A percentile compares a stretch with the other conserved stretches of the same genome.
phyloP scores from a whole-genome alignment of 1,284 basidiomycete genomes.

The Sporisorium sorghi region DNA sequence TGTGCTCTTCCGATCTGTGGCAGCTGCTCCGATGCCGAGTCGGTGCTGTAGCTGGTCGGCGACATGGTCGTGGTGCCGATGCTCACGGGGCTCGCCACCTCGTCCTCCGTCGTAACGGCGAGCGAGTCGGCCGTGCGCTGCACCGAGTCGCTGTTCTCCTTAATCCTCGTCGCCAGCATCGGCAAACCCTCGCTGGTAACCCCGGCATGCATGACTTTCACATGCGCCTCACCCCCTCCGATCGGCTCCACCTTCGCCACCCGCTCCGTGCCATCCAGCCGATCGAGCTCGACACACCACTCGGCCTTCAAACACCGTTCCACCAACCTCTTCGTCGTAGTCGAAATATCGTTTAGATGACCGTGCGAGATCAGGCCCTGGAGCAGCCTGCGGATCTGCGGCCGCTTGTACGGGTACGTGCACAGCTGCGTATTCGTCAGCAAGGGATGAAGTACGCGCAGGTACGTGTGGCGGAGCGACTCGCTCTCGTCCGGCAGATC shows the following conservation, averaged over 20 bases:
- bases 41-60: slow-evolving; percentile 5
- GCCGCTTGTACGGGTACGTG: slow-evolving; percentile 85
- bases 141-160: slow-evolving; percentile 22
- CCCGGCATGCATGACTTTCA: slow-evolving; percentile 41
- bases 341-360: slow-evolving; percentile 76
- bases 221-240: slow-evolving; percentile 45
- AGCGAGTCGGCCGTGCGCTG: slow-evolving; percentile 27
- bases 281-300: slow-evolving; percentile 76
- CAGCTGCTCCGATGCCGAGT: slow-evolving; percentile 2
- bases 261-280: slow-evolving; percentile 40
- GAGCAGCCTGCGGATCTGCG: slow-evolving; percentile 86
- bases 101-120: slow-evolving; percentile 29
- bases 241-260: slow-evolving; percentile 47
- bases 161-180: slow-evolving; percentile 37
- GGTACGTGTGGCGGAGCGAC: slow-evolving; percentile 95
- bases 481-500: slow-evolving; percentile 93
- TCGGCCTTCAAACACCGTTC: slow-evolving; percentile 86
- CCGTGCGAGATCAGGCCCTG: slow-evolving; percentile 81
- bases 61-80: slow-evolving; percentile 16
- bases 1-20: background rate
- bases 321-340: slow-evolving; percentile 91
- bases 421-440: slow-evolving; percentile 93
- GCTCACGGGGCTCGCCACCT: slow-evolving; percentile 11
- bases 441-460: slow-evolving; percentile 93
- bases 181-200: slow-evolving; percentile 45